Evolutionary conservation across 1,139 yeast species (phyloP).

Genomic region (Yamadazyma dendronema): DNA sequence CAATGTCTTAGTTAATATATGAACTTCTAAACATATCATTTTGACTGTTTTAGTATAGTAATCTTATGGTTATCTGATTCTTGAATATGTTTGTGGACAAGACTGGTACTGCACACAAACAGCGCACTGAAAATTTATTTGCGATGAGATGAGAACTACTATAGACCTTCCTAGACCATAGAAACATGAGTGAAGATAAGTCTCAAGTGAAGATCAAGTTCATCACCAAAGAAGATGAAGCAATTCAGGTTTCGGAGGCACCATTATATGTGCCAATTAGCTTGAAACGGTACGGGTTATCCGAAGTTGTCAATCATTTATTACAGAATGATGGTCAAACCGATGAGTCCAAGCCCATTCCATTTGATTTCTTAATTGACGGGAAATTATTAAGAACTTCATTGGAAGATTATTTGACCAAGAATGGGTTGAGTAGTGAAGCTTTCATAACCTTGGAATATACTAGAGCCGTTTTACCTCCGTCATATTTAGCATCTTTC

Average conservation of each 20-base stretch:
- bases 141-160: constrained; percentile 4
- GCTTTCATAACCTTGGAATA: constrained; percentile 79
- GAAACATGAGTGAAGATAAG: constrained; percentile 26
- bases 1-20: no score
- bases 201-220: constrained; percentile 70
- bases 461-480: constrained; percentile 91
- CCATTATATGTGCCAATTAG: constrained; percentile 86
- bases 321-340: constrained; percentile 37
- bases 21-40: no score
- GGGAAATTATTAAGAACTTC: constrained; percentile 78
- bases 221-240: constrained; percentile 77
- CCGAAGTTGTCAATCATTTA: constrained; percentile 92
- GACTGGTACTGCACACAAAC: no score
- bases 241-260: constrained; percentile 71
- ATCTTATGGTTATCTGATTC: no score
- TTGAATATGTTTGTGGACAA: no score
- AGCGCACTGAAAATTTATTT: no score
- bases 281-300: constrained; percentile 84
- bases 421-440: constrained; percentile 81
- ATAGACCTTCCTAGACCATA: neutral
- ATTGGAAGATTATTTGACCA: constrained; percentile 71
- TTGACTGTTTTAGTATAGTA: no score
- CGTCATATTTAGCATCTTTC: constrained; percentile 83
- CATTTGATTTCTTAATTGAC: constrained; percentile 89
- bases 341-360: constrained; percentile 60